Evolutionary conservation across 1,284 basidiomycete species (phyloP).

Genomic region (Ganoderma boninense): DNA sequence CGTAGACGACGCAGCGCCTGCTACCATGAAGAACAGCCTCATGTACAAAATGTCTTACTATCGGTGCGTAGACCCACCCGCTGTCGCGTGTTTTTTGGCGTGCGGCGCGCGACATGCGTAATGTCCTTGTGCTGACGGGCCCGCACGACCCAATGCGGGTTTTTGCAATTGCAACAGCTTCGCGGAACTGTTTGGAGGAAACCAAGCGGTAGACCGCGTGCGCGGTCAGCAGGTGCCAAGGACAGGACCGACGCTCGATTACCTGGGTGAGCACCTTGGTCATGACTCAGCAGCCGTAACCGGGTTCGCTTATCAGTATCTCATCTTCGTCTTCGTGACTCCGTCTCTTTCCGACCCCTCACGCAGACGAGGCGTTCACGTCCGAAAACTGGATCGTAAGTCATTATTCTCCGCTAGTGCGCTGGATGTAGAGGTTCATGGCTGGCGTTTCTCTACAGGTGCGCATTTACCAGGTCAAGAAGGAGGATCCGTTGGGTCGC

Average conservation of each 20-base stretch:
- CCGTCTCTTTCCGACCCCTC: not conserved
- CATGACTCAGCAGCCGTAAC: not conserved
- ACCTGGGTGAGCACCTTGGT: conserved; percentile 65
- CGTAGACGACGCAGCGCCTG: conserved; percentile 87
- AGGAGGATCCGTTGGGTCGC: conserved; percentile 91
- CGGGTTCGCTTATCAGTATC: conserved; percentile 27
- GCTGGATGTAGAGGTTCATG: conserved; percentile 7
- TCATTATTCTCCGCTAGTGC: conserved; percentile 18
- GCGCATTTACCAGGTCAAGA: conserved; percentile 96
- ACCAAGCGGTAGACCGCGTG: conserved; percentile 82
- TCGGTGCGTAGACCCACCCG: conserved; percentile 57
- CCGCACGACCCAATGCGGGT: not conserved
- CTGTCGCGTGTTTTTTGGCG: conserved; percentile 13
- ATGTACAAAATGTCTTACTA: conserved; percentile 99
- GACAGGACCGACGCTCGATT: conserved; percentile 84
- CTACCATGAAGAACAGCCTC: conserved; percentile 94
- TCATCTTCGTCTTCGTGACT: not conserved
- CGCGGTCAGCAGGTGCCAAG: conserved; percentile 82
- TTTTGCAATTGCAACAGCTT: conserved; percentile 59
- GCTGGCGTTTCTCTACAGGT: conserved; percentile 54
- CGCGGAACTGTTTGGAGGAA: conserved; percentile 85
- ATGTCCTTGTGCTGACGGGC: conserved; percentile 17
- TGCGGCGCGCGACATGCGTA: conserved; percentile 8
- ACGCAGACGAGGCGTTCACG: conserved; percentile 91
- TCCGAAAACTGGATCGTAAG: conserved; percentile 98